Evolutionary conservation across 192 early-diverging fungal species (phyloP).

Genomic region (Podila minutissima): DNA sequence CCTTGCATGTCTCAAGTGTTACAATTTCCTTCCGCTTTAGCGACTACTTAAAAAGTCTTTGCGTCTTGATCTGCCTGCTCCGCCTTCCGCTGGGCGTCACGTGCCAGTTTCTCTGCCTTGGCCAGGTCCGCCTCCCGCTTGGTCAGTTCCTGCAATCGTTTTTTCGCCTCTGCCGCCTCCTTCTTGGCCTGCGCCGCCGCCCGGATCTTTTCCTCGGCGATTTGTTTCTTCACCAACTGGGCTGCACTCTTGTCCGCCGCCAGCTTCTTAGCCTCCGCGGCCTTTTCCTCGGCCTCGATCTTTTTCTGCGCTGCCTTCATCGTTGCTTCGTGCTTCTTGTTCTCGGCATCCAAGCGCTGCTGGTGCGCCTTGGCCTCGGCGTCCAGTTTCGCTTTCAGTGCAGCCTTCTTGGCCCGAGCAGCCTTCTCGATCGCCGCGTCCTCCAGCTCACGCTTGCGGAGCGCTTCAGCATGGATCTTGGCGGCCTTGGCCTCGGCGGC

Average conservation of each 20-base stretch:
- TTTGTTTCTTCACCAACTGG: slow-evolving; percentile 8
- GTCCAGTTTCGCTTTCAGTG: slow-evolving; percentile 6
- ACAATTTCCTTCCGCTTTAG: not conserved
- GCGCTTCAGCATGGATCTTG: slow-evolving; percentile 4
- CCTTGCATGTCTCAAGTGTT: no score
- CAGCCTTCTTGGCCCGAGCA: not conserved
- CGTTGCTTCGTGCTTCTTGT: slow-evolving; percentile 17
- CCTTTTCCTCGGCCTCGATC: slow-evolving; percentile 18
- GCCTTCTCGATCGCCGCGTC: slow-evolving; percentile 17
- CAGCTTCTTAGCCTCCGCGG: slow-evolving; percentile 3
- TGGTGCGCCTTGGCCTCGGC: slow-evolving; percentile 18
- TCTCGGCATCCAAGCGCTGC: slow-evolving; percentile 11
- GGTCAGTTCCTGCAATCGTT: slow-evolving; percentile 6
- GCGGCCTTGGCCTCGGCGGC: slow-evolving; percentile 6
- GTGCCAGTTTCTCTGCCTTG: not conserved
- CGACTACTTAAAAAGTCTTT: not conserved
- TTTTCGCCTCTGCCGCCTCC: slow-evolving; percentile 15
- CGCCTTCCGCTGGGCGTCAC: slow-evolving; percentile 10
- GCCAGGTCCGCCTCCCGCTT: slow-evolving; percentile 10
- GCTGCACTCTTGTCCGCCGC: slow-evolving; percentile 14
- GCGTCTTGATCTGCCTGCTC: not conserved
- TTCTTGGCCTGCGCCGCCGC: slow-evolving; percentile 6
- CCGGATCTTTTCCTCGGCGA: not conserved
- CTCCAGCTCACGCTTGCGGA: slow-evolving; percentile 1
- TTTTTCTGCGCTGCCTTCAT: slow-evolving; percentile 16